Percentiles rank a stretch among this genome's conserved stretches.
Conservation (phyloP, 1,284 basidiomycete genomes). For the Melanopsichium pennsylvanicum region DNA sequence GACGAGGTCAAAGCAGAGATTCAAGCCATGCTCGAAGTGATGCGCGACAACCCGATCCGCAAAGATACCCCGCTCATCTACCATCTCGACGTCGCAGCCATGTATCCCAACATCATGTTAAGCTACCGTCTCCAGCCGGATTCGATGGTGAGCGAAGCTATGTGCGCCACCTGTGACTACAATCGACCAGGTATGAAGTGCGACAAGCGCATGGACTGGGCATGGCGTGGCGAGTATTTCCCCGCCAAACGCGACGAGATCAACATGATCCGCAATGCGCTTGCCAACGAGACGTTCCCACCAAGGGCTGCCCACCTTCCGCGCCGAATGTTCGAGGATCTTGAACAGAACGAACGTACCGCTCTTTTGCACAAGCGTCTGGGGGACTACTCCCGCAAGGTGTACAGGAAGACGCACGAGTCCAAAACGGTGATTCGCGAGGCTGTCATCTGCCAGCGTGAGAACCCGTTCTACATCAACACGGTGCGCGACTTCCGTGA, state of each 20-base stretch:
- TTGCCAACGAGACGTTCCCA: constrained; percentile 94
- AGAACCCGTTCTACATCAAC: constrained; percentile 99
- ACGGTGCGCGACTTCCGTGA: constrained; percentile 97
- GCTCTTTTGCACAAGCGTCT: constrained; percentile 93
- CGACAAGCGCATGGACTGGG: constrained; percentile 94
- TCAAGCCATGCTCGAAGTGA: constrained; percentile 78
- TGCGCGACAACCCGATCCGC: constrained; percentile 90
- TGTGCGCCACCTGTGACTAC: constrained; percentile 97
- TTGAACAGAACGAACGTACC: constrained; percentile 86
- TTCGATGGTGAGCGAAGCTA: constrained; percentile 94
- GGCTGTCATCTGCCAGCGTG: constrained; percentile 95
- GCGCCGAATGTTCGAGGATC: constrained; percentile 82
- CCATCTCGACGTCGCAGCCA: constrained; percentile 97
- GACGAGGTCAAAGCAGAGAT: constrained; percentile 88
- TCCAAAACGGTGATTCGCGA: constrained; percentile 94
- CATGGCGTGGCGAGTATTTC: constrained; percentile 98
- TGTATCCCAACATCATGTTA: constrained; percentile 99
- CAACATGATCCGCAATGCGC: constrained; percentile 98
- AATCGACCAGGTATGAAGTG: constrained; percentile 95
- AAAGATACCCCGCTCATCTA: constrained; percentile 95
- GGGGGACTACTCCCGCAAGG: constrained; percentile 97
- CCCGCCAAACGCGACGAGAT: constrained; percentile 96
- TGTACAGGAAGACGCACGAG: constrained; percentile 99
- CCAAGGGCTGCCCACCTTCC: constrained; percentile 78
- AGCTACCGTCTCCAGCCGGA: constrained; percentile 98